Evolutionary conservation across 1,284 basidiomycete genomes (phyloP), one percentile per base, ranked within the genome.

Genomic region (Pseudozyma pruni): DNA sequence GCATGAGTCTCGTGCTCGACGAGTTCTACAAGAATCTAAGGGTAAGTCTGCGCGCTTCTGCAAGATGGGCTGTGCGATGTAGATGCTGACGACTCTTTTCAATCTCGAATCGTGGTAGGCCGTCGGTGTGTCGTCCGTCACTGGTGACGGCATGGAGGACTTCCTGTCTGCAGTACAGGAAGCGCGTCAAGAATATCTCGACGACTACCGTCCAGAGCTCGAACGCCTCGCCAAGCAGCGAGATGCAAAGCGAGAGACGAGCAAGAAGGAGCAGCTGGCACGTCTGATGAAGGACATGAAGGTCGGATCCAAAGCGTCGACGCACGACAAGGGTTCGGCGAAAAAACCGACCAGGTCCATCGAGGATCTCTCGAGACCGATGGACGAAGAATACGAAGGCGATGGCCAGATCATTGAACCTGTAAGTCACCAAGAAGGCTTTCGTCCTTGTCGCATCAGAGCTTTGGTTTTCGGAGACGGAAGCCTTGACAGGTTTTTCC

Each of bases 1-100:
- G 91, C 81, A 98, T 99, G 96, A 94, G 93, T 82, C 85, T 99
- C 43, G 94, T 99, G 8, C 85, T 99, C 54, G 96, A 99, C 81
- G 96, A 98, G 82, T 99, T 99, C 80, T 99, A 99, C 85, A 93
- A 94, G 83, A 91, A 96, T 76, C 85, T 99, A 42, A 91, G 91
- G 85, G 94, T 93, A 50, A 74, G 84, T 80, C 25, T 16, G 4
- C 4, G 7, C 22, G 2, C 17, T 20, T 2, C 19, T n/a, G n/a
- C n/a, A n/a, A n/a, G n/a, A n/a, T n/a, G n/a, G n/a, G n/a, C n/a
- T n/a, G n/a, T n/a, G 5, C 5, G 19, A 17, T 37, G 17, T 13
- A 23, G 19, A 20, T 37, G 32, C 57, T 54, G 40, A 68, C 47
- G 4, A 35, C 1, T n/a, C n/a, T 10, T 40, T 58, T 8, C 6